Percentiles rank a stretch among this genome's conserved stretches.
These are phyloP conservation scores for Agaricus blazei DNA, from an alignment of 768 basidiomycete species.

Conservation along the genomic window DNA sequence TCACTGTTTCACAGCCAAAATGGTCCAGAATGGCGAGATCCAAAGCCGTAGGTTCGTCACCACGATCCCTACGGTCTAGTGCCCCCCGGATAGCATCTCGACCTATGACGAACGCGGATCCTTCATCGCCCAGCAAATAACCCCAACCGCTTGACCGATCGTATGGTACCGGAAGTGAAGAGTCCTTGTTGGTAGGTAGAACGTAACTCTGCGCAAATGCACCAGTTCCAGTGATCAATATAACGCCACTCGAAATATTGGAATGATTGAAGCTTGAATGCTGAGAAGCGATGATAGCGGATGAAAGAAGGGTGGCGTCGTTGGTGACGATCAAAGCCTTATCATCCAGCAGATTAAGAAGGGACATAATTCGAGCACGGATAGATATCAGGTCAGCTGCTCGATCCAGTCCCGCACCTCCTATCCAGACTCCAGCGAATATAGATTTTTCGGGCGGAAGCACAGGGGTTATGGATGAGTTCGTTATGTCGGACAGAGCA, in stretches of 20 bases:
- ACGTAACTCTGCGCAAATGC: slow-evolving; percentile 18
- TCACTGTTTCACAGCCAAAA: slow-evolving; percentile 16
- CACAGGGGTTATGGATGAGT: not conserved
- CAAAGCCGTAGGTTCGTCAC: slow-evolving; percentile 15
- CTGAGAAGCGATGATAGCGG: slow-evolving; percentile 15
- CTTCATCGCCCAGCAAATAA: slow-evolving; percentile 23
- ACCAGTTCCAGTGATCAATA: slow-evolving; percentile 22
- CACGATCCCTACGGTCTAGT: slow-evolving; percentile 15
- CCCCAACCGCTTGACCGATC: slow-evolving; percentile 22
- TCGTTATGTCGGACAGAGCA: slow-evolving; percentile 10
- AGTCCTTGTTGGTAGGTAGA: slow-evolving; percentile 10
- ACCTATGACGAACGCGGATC: slow-evolving; percentile 20
- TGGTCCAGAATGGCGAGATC: slow-evolving; percentile 14
- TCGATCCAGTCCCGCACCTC: slow-evolving; percentile 21
- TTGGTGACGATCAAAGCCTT: slow-evolving; percentile 17
- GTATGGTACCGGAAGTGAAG: slow-evolving; percentile 12
- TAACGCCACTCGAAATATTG: slow-evolving; percentile 16
- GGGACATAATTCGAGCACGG: slow-evolving; percentile 11
- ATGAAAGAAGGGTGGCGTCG: slow-evolving; percentile 22
- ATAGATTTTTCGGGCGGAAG: slow-evolving; percentile 5
- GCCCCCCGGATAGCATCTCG: slow-evolving; percentile 19
- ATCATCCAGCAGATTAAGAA: slow-evolving; percentile 15
- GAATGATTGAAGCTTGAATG: not conserved
- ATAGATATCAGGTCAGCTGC: slow-evolving; percentile 16
- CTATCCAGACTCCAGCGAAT: slow-evolving; percentile 21